Percentiles rank a stretch among this genome's conserved stretches.
Conservation (phyloP, 352 stramenopile species). For the Phytophthora agathidicida region DNA sequence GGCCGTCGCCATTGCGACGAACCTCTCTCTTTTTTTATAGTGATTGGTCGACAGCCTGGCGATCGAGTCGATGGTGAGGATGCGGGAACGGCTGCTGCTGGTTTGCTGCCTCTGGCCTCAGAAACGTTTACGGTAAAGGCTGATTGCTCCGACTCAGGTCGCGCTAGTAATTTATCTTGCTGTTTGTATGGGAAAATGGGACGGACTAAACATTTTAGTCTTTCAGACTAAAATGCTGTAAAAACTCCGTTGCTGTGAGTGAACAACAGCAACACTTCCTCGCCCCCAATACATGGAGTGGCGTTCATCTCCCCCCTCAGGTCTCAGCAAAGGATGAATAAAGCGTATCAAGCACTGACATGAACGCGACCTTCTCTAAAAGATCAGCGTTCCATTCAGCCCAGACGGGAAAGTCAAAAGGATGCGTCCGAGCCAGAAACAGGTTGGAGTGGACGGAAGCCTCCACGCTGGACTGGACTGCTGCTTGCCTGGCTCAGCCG, state of each 20-base stretch:
- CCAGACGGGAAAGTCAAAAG: constrained; percentile 8
- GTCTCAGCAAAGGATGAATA: too few species aligned
- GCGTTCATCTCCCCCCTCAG: too few species aligned
- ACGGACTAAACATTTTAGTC: too few species aligned
- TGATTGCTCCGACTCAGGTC: constrained; percentile 18
- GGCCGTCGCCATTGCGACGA: constrained; percentile 12
- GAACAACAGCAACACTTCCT: too few species aligned
- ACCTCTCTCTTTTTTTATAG: not conserved
- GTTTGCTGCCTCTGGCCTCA: constrained; percentile 8
- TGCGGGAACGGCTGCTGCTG: constrained; percentile 3
- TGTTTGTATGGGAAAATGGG: constrained; percentile 6
- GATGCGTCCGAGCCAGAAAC: not conserved
- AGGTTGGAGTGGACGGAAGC: not conserved
- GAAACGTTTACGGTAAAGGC: constrained; percentile 8
- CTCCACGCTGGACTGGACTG: not conserved
- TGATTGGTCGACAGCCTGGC: not conserved
- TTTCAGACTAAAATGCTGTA: too few species aligned
- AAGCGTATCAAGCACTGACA: too few species aligned
- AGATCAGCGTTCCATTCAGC: not conserved
- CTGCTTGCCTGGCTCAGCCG: too few species aligned
- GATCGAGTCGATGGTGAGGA: constrained; percentile 24
- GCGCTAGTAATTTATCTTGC: constrained; percentile 7
- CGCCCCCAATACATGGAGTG: too few species aligned
- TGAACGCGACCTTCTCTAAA: too few species aligned
- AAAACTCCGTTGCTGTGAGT: too few species aligned